Percentiles rank a stretch among this genome's conserved stretches.
phyloP scores from a whole-genome alignment of 2,329 filamentous ascomycete species.

The Cladophialophora carrionii region DNA sequence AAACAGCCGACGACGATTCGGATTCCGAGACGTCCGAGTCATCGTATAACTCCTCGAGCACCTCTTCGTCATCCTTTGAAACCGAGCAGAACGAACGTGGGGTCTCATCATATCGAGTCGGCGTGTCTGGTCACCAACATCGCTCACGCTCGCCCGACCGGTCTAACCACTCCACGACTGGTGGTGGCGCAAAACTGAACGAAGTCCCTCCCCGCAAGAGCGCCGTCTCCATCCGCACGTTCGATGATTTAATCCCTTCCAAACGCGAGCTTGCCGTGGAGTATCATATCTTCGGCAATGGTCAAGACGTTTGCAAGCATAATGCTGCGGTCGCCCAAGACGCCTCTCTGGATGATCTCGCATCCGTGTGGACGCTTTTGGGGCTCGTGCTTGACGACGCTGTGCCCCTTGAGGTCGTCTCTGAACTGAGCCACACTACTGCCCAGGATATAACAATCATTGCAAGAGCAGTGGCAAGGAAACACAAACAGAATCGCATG shows the following conservation, averaged over 20 bases:
- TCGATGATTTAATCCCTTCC: conserved; percentile 73
- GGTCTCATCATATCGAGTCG: conserved; percentile 46
- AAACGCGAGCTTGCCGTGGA: conserved; percentile 75
- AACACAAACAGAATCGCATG: conserved; percentile 44
- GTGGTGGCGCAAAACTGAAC: conserved; percentile 55
- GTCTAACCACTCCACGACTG: conserved; percentile 58
- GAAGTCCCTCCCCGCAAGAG: conserved; percentile 60
- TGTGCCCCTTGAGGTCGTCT: conserved; percentile 63
- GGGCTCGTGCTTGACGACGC: conserved; percentile 76
- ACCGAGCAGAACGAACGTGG: conserved; percentile 54
- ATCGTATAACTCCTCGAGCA: conserved; percentile 65
- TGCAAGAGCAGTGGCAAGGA: conserved; percentile 63
- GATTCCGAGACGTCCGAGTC: conserved; percentile 53
- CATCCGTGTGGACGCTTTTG: conserved; percentile 81
- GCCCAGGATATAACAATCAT: conserved; percentile 69
- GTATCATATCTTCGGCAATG: conserved; percentile 83
- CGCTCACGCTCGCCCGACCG: conserved; percentile 54
- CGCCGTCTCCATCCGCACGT: conserved; percentile 68
- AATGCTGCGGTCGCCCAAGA: conserved; percentile 78
- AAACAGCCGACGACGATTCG: conserved; percentile 46
- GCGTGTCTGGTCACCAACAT: conserved; percentile 50
- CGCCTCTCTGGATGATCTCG: conserved; percentile 70
- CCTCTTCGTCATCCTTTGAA: conserved; percentile 52
- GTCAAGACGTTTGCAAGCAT: conserved; percentile 77
- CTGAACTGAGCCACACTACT: conserved; percentile 56